A percentile compares a stretch with the other conserved stretches of the same genome.
These are phyloP conservation scores for Jasminum sambac DNA, from an alignment of 257 asterid species.

Conservation along the genomic window DNA sequence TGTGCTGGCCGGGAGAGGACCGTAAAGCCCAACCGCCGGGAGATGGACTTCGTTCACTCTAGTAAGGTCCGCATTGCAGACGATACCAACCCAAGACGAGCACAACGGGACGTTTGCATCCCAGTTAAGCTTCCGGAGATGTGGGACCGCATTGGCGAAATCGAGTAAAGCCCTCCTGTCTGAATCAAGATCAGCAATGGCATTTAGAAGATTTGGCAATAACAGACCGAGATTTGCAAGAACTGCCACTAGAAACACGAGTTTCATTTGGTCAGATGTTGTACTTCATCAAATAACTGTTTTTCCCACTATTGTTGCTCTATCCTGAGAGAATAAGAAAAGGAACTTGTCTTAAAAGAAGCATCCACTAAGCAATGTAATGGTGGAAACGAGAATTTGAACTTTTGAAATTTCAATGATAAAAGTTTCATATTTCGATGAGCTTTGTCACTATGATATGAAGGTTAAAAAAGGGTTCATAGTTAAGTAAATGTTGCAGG, in stretches of 20 bases:
- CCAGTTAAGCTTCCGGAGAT: conserved; percentile 76
- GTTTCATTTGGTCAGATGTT: conserved; percentile 41
- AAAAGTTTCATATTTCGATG: conserved; percentile 4
- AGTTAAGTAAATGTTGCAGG: conserved; percentile 10
- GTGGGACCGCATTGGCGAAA: conserved; percentile 65
- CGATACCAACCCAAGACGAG: conserved; percentile 75
- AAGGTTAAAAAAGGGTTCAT: neutral
- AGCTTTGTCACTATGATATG: neutral
- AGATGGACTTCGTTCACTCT: conserved; percentile 69
- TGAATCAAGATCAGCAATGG: conserved; percentile 51
- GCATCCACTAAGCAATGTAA: conserved; percentile 11
- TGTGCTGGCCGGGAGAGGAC: conserved; percentile 59
- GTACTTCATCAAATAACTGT: neutral
- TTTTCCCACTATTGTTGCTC: conserved; percentile 10
- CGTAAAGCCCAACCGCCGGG: conserved; percentile 79
- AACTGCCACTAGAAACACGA: conserved; percentile 29
- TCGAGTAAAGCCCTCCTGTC: conserved; percentile 67
- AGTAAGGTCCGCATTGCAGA: conserved; percentile 53
- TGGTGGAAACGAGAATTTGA: conserved; percentile 28
- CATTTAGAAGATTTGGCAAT: conserved; percentile 26
- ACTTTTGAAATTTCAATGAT: conserved; percentile 30
- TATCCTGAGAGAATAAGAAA: conserved; percentile 11
- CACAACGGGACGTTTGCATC: conserved; percentile 41
- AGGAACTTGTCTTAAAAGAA: neutral
- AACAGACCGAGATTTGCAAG: conserved; percentile 33